Base-by-base conservation (phyloP, 371 early-diverging fungal species). In the Phascolomyces articulosus region DNA sequence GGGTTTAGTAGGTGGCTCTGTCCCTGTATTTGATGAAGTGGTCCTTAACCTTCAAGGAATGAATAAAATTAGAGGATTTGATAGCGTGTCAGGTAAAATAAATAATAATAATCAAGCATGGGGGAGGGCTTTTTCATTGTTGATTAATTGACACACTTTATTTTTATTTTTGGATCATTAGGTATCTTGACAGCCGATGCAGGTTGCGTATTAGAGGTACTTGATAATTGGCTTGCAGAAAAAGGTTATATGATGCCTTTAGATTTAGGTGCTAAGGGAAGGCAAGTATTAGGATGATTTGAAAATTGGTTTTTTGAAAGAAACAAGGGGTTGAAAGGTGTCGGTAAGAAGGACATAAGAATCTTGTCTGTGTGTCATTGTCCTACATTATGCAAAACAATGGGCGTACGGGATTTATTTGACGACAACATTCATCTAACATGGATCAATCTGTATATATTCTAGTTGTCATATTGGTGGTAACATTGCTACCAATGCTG, bases 401-500 rank as follows among this genome's bases (percentile, higher is more conserved):
- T 49, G 31, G 31, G 10, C 10, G 31, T 31, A 31, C 34, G 34
- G 9, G 34, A 34, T 34, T 34, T 34, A 34, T 34, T 31, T 31
- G 10, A 6, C 10, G 6, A 9, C 11, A 34, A 34, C 11, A 9
- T 34, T 6, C 6, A 34, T 11, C 11, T 9, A 34, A 34, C 3
- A 3, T 31, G 9, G 11, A 34, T 9, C 34, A 9, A 31, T 31
- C 3, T 6, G 3, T 31, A 31, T 31, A 6, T 31, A 34, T 34
- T 34, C 34, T 62, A 78, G 88, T 62, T 95, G 95, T 75, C 93
- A 94, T 62, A 95, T 98, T 66, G 99, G 99, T 56, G 98, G 99
- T 49, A 98, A 98, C 69, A 93, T 98, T n/a, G 93, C 98, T 11
- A 96, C 98, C 6, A 98, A 98, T 74, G 99, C 99, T 2, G 98